phyloP scores from a whole-genome alignment of 1,139 yeast species.

The Eremothecium coryli region DNA sequence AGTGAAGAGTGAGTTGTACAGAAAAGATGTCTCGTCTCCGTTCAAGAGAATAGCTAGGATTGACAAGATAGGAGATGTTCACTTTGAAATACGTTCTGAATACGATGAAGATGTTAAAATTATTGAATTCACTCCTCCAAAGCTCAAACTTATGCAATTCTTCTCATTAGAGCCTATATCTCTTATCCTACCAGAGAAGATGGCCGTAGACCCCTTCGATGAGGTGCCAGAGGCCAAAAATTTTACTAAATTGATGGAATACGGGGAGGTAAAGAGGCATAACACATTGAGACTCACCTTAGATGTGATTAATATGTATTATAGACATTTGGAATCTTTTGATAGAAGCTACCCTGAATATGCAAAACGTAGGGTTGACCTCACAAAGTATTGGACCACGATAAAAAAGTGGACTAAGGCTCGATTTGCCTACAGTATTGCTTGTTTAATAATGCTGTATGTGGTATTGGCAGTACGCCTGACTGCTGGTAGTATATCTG shows the following conservation, averaged over 20 bases:
- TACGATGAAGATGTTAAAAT: conserved; percentile 30
- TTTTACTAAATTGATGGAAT: conserved; percentile 25
- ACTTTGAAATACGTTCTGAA: conserved; percentile 11
- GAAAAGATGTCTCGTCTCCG: neutral
- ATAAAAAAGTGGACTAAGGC: conserved; percentile 1
- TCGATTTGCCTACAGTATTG: neutral
- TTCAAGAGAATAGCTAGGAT: conserved; percentile 7
- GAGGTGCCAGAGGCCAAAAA: conserved; percentile 27
- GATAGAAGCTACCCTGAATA: conserved; percentile 14
- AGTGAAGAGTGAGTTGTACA: neutral
- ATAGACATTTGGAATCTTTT: conserved; percentile 18
- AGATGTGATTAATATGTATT: conserved; percentile 22
- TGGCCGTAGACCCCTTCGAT: conserved; percentile 8
- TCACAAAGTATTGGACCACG: neutral
- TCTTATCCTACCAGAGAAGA: conserved; percentile 45
- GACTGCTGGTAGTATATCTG: conserved; percentile 32
- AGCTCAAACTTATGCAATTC: conserved; percentile 64
- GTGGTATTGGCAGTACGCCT: conserved; percentile 23
- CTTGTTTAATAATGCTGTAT: conserved; percentile 10
- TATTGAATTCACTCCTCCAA: conserved; percentile 65
- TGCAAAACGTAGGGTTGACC: conserved; percentile 2
- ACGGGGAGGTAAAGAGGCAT: conserved; percentile 16
- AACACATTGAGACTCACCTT: conserved; percentile 17
- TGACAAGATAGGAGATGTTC: conserved; percentile 3
- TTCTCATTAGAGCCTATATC: conserved; percentile 66